These are phyloP conservation scores for Sisymbrium irio DNA, from an alignment of 345 rosid genomes.

Conservation along the genomic window DNA sequence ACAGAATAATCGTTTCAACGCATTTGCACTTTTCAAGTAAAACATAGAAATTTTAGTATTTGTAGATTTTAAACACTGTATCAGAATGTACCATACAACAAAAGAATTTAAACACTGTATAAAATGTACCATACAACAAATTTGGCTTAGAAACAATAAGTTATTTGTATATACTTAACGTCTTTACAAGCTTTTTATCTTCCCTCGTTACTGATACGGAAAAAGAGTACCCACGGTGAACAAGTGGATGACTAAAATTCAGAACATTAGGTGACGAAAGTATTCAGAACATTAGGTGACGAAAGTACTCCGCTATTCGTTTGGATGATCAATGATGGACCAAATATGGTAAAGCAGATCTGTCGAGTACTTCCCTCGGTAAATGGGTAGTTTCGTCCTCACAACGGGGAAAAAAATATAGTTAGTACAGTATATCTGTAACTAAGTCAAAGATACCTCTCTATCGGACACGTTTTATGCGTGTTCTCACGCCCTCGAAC, in stretches of 20 bases:
- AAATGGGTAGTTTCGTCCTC: slow-evolving; percentile 21
- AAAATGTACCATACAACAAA: too few species aligned
- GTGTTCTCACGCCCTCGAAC: slow-evolving; percentile 2
- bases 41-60: background rate
- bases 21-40: background rate
- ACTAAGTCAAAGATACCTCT: slow-evolving; percentile 8
- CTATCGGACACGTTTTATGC: slow-evolving; percentile 21
- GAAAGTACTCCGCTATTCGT: background rate
- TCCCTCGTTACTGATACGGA: background rate
- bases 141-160: background rate
- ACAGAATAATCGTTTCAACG: background rate
- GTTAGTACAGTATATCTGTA: too few species aligned
- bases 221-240: background rate
- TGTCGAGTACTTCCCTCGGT: background rate
- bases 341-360: background rate
- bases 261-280: slow-evolving; percentile 4
- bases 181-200: background rate
- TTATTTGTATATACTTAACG: background rate
- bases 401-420: background rate
- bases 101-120: too few species aligned
- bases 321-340: slow-evolving; percentile 9
- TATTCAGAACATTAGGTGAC: background rate
- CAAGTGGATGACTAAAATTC: slow-evolving; percentile 2
- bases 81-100: too few species aligned
- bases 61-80: background rate